Evolutionary conservation across 2,329 filamentous ascomycete species (phyloP).

Genomic region (Gnomoniopsis smithogilvyi): DNA sequence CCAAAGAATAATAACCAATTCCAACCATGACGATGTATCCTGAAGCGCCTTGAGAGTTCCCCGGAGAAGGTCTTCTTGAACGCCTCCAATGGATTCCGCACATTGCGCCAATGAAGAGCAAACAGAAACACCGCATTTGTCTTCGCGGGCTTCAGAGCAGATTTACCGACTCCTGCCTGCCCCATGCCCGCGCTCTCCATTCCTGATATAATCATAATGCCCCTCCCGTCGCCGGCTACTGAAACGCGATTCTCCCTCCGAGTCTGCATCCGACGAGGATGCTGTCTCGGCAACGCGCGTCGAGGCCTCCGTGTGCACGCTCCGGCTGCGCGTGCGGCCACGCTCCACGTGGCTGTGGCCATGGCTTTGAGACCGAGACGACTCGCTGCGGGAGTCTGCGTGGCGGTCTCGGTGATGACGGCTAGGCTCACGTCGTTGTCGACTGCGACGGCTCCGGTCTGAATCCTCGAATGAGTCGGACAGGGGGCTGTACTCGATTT

Average conservation of each 20-base stretch:
- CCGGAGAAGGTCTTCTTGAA: constrained; percentile 2
- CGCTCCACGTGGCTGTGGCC: constrained; percentile 11
- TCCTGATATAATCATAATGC: background rate
- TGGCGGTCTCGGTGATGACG: background rate
- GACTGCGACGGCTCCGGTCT: background rate
- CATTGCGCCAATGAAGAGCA: background rate
- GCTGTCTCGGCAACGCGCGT: constrained; percentile 4
- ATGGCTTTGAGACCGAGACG: constrained; percentile 11
- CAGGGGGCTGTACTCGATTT: constrained; percentile 17
- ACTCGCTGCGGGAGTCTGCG: background rate
- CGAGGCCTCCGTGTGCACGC: constrained; percentile 11
- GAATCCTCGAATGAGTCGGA: constrained; percentile 8
- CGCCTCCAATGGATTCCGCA: constrained; percentile 5
- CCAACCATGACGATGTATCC: background rate
- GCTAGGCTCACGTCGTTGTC: background rate
- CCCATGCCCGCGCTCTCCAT: background rate
- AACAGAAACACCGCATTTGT: constrained; percentile 2
- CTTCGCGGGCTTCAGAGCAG: background rate
- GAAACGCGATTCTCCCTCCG: constrained; percentile 7
- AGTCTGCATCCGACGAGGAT: constrained; percentile 9
- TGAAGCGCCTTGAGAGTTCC: background rate
- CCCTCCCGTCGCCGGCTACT: constrained; percentile 1
- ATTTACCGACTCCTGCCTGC: background rate
- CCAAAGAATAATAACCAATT: background rate
- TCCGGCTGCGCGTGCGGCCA: constrained; percentile 14